Evolutionary conservation across 2,329 filamentous ascomycete genomes (phyloP).

Genomic region (Aspergillus phoenicis): DNA sequence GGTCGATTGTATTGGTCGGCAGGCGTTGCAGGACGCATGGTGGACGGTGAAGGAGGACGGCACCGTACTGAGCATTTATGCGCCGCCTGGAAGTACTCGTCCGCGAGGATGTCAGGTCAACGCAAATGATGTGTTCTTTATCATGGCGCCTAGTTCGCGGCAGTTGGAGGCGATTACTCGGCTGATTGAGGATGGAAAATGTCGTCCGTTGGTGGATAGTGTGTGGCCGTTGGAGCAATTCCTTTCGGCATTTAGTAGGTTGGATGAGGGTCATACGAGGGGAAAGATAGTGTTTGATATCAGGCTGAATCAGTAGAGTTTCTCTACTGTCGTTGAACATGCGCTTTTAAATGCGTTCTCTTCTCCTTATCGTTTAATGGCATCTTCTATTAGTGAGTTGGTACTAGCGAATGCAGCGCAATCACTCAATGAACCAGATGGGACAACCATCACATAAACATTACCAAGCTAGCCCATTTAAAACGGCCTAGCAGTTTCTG

Average conservation of each 20-base stretch:
- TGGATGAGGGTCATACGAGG: slow-evolving; percentile 44
- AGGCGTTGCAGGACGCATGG: slow-evolving; percentile 47
- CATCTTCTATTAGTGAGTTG: no score
- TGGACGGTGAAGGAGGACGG: slow-evolving; percentile 42
- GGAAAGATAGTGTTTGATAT: slow-evolving; percentile 49
- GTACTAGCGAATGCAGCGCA: no score
- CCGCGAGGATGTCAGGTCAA: slow-evolving; percentile 30
- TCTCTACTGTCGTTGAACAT: no score
- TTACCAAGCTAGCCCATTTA: no score
- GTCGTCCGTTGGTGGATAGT: slow-evolving; percentile 44
- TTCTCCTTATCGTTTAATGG: no score
- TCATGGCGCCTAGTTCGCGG: slow-evolving; percentile 42
- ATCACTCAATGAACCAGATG: no score
- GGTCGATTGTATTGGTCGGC: slow-evolving; percentile 49
- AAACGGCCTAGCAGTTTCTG: no score
- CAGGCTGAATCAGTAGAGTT: slow-evolving; percentile 12
- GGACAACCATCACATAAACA: no score
- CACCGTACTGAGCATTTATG: slow-evolving; percentile 45
- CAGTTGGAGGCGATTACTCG: slow-evolving; percentile 43
- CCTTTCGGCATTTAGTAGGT: slow-evolving; percentile 42
- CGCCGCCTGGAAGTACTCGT: slow-evolving; percentile 37
- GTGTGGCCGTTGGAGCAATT: slow-evolving; percentile 46
- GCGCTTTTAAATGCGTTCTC: no score
- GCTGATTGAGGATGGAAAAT: slow-evolving; percentile 43
- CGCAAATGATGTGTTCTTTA: slow-evolving; percentile 45